Evolutionary conservation across 1,284 basidiomycete species (phyloP), one percentile per base, ranked within the genome.

Genomic region (Naganishia liquefaciens): DNA sequence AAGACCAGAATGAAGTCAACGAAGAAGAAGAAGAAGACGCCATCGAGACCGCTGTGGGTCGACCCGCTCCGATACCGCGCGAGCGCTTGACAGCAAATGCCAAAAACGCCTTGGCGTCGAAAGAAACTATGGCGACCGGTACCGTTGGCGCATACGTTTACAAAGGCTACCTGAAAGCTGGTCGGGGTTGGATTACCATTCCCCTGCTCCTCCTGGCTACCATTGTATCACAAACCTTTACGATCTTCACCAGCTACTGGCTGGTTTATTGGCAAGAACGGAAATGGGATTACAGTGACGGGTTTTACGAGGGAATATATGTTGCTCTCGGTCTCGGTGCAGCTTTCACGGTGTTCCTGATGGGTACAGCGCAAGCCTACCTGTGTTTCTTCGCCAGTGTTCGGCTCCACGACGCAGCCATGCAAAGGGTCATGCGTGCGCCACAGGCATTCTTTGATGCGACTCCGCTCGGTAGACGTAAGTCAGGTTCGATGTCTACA

Each of bases 381-480:
- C 74, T 84, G 65, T 81, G 79, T 21, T 91, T 86, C 74, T 87
- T 86, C 73, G 87, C 90, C 0, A 85, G 84, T 27, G 80, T 80
- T 55, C 70, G 73, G 5, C 74, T 88, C 33, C 85, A 87, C 70
- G 71, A 75, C 19, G 77, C 75, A 49, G 85, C 88, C 1, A 86
- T 89, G 64, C 76, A 80, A 5, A 82, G 86, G 33, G 82, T 91
- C 46, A 83, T 83, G 73, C 82, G 85, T 69, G 87, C 89, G 0
- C 91, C 91, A 0, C 91, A 91, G 86, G 85, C 85, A 5, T 93
- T 92, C 81, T 93, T 92, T 73, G 92, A 94, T 74, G 92, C 90
- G 0, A 93, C 90, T 0, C 93, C 93, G 7, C 81, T 93, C 15
- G 93, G 93, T 15, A 87, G 93, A 23, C 23, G 51, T 53, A 21